A percentile compares a stretch with the other conserved stretches of the same genome.
Conservation (phyloP, 805 yeast species). For the Suhomyces sp. region DNA sequence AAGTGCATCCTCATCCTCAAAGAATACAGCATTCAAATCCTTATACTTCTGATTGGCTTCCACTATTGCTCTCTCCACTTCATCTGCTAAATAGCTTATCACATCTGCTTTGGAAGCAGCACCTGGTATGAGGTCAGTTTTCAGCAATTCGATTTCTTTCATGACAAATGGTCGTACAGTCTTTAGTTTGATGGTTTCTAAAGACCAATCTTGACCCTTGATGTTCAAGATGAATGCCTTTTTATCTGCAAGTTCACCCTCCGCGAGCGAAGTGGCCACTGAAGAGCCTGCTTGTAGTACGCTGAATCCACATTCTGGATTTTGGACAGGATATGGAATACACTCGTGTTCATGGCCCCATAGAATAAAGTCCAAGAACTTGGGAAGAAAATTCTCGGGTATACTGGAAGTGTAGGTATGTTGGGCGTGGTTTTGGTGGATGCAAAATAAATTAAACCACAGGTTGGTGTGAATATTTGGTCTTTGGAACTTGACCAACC, state of each 20-base stretch:
- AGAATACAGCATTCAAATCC: constrained; percentile 28
- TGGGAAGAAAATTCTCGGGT: constrained; percentile 83
- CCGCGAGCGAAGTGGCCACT: constrained; percentile 85
- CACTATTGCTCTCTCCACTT: constrained; percentile 66
- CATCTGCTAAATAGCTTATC: constrained; percentile 53
- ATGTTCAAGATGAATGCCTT: constrained; percentile 70
- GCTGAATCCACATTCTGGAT: constrained; percentile 62
- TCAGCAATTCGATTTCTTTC: constrained; percentile 57
- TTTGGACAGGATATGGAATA: constrained; percentile 62
- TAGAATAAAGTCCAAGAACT: constrained; percentile 74
- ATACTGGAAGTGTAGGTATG: constrained; percentile 79
- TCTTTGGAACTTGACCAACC: constrained; percentile 72
- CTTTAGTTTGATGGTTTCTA: constrained; percentile 62
- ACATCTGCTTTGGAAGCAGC: constrained; percentile 61
- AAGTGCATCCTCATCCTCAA: constrained; percentile 18
- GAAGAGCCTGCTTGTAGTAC: constrained; percentile 93
- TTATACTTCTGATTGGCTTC: constrained; percentile 55
- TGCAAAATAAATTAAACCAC: constrained; percentile 84
- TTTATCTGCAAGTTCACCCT: constrained; percentile 78
- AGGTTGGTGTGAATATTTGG: constrained; percentile 58
- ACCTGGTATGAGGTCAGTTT: constrained; percentile 58
- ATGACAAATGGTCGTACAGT: constrained; percentile 83
- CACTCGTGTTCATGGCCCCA: constrained; percentile 99
- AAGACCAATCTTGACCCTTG: constrained; percentile 51
- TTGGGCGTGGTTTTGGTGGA: constrained; percentile 88